Percentiles rank a stretch among this genome's conserved stretches.
Conservation (phyloP, 2,329 filamentous ascomycete genomes). For the Fusarium beomiforme region DNA sequence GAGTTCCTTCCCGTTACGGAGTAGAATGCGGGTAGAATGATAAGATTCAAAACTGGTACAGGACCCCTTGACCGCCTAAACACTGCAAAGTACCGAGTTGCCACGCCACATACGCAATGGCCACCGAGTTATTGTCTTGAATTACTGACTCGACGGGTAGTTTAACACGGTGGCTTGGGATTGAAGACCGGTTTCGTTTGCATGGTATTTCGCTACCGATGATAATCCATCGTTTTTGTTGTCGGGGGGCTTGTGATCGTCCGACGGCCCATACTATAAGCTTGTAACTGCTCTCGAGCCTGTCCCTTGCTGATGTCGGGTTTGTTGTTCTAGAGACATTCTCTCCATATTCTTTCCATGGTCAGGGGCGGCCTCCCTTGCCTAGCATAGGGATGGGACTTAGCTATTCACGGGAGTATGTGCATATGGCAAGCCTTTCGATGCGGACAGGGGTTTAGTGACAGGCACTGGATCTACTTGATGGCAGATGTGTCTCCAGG, state of each 20-base stretch:
- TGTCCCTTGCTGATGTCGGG: slow-evolving; percentile 9
- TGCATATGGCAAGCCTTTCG: slow-evolving; percentile 31
- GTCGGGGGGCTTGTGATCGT: slow-evolving; percentile 1
- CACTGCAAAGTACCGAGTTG: neutral
- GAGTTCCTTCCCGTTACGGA: neutral
- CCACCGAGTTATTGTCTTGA: neutral
- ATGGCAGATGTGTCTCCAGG: neutral
- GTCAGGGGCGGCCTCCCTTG: slow-evolving; percentile 11
- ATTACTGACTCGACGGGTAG: neutral
- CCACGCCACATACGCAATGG: neutral
- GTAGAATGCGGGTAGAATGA: neutral
- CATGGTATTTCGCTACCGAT: neutral
- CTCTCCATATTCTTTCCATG: slow-evolving; percentile 24
- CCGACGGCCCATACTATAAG: slow-evolving; percentile 22
- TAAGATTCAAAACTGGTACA: neutral
- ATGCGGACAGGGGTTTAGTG: neutral
- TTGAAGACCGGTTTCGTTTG: neutral
- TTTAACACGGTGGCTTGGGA: neutral
- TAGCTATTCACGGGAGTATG: slow-evolving; percentile 28
- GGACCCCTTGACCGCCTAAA: neutral
- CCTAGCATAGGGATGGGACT: slow-evolving; percentile 20
- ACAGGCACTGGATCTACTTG: neutral
- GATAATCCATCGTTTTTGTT: neutral
- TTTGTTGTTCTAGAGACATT: slow-evolving; percentile 30
- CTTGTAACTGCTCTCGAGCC: slow-evolving; percentile 1